A percentile compares a stretch with the other conserved stretches of the same genome.
phyloP scores from a whole-genome alignment of 2,329 filamentous ascomycete species.

The Hypoxylon sp. region DNA sequence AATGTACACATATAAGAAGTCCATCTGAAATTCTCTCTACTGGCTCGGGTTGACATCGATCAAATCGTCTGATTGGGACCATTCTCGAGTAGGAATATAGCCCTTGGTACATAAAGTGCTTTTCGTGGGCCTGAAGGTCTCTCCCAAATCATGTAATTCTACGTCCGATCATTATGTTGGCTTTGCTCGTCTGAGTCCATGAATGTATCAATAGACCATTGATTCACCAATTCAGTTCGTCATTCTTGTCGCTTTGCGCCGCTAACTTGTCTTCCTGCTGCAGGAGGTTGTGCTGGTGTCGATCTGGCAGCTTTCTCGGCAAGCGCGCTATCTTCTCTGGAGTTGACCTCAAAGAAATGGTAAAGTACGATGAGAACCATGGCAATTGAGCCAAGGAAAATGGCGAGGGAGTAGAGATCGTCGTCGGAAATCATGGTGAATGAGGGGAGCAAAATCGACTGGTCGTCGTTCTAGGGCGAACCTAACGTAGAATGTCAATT shows the following conservation, averaged over 20 bases:
- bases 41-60: slow-evolving; percentile 3
- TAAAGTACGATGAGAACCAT: slow-evolving; percentile 96
- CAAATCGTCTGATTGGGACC: slow-evolving; percentile 3
- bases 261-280: slow-evolving; percentile 47
- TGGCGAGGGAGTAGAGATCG: slow-evolving; percentile 90
- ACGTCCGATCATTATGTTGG: slow-evolving; percentile 7
- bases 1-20: slow-evolving; percentile 9
- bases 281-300: slow-evolving; percentile 47
- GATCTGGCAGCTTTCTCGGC: slow-evolving; percentile 52
- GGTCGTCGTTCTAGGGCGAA: slow-evolving; percentile 33
- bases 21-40: slow-evolving; percentile 2
- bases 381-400: slow-evolving; percentile 90
- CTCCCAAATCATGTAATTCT: slow-evolving; percentile 1
- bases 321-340: slow-evolving; percentile 59
- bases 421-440: slow-evolving; percentile 92
- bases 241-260: slow-evolving; percentile 40
- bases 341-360: slow-evolving; percentile 96
- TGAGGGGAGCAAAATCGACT: slow-evolving; percentile 40
- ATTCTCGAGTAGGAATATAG: not conserved
- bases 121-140: not conserved
- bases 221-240: not conserved
- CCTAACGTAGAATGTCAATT: slow-evolving; percentile 27
- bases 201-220: not conserved
- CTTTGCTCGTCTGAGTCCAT: not conserved
- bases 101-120: slow-evolving; percentile 1